Evolutionary conservation across 345 rosid species (phyloP).

Genomic region (Raphanus sativus): DNA sequence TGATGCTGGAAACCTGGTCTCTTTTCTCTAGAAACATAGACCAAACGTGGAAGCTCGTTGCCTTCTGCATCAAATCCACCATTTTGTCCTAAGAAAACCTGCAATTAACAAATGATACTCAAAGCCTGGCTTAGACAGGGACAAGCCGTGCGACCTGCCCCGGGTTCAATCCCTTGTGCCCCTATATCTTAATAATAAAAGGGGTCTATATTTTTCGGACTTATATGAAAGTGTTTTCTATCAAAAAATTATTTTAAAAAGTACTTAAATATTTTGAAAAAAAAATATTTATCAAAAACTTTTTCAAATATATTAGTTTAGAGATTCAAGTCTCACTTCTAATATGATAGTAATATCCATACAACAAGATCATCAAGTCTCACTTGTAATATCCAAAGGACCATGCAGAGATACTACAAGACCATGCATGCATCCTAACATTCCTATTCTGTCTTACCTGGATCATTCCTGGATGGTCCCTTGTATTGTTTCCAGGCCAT

Average conservation of each 20-base stretch:
- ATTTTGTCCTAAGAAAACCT: not conserved
- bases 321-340: too few relatives aligned
- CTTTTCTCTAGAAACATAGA: not conserved
- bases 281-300: too few relatives aligned
- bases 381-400: not conserved
- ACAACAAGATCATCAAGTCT: not conserved
- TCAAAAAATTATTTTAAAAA: too few relatives aligned
- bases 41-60: not conserved
- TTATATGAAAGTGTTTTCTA: too few relatives aligned
- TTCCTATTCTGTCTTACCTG: not conserved
- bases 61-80: not conserved
- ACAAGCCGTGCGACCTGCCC: too few relatives aligned
- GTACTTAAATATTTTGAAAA: too few relatives aligned
- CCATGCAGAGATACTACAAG: not conserved
- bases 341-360: too few relatives aligned
- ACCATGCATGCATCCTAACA: not conserved
- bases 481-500: not conserved
- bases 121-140: too few relatives aligned
- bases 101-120: not conserved
- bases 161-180: too few relatives aligned
- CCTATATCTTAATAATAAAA: too few relatives aligned
- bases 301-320: too few relatives aligned
- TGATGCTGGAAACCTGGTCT: not conserved
- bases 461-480: not conserved
- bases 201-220: too few relatives aligned